Conservation (phyloP, 805 yeast genomes). For the Suhomyces prunicola region DNA sequence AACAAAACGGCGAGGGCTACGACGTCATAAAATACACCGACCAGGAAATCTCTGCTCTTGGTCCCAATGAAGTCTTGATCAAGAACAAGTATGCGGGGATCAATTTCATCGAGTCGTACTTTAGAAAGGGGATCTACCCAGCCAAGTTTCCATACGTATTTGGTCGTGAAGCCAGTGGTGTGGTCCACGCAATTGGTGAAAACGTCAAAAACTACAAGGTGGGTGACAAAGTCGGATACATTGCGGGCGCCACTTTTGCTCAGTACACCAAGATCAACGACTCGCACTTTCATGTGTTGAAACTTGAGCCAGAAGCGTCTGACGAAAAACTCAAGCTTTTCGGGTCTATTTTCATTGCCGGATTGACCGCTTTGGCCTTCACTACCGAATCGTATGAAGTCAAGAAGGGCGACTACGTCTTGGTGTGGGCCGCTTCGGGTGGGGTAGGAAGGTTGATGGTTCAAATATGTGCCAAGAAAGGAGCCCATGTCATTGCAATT, state of each 20-base stretch:
- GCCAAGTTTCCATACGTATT: constrained; percentile 54
- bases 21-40: constrained; percentile 62
- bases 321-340: constrained; percentile 52
- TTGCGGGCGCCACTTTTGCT: constrained; percentile 56
- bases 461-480: constrained; percentile 59
- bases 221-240: constrained; percentile 71
- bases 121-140: constrained; percentile 76
- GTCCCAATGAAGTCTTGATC: constrained; percentile 57
- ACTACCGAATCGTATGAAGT: constrained; percentile 63
- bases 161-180: constrained; percentile 77
- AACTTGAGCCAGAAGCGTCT: constrained; percentile 45
- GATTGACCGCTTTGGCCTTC: constrained; percentile 76
- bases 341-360: constrained; percentile 67
- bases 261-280: constrained; percentile 60
- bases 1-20: constrained; percentile 50
- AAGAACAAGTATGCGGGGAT: constrained; percentile 77
- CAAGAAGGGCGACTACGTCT: constrained; percentile 63
- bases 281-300: constrained; percentile 33
- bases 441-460: constrained; percentile 78
- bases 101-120: constrained; percentile 80
- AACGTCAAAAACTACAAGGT: constrained; percentile 51
- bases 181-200: constrained; percentile 60
- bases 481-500: constrained; percentile 81
- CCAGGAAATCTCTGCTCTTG: constrained; percentile 56
- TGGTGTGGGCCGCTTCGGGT: constrained; percentile 94